Percentiles rank a stretch among this genome's conserved stretches.
These are phyloP conservation scores for Yamadazyma phyllophila DNA, from an alignment of 805 yeast species.

Conservation along the genomic window DNA sequence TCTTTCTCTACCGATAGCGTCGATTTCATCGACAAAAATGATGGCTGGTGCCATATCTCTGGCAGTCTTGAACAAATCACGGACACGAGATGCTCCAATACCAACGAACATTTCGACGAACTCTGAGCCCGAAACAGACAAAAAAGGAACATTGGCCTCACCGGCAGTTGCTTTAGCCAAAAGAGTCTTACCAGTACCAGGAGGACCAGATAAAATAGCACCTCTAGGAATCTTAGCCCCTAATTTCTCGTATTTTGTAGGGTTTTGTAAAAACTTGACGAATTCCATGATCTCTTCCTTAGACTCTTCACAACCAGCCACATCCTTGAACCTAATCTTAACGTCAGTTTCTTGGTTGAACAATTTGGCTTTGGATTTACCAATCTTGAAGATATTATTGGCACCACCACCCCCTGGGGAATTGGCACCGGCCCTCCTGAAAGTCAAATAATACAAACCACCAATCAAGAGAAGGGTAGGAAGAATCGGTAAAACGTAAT, in stretches of 20 bases:
- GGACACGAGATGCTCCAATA: conserved; percentile 97
- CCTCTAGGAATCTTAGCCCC: conserved; percentile 99
- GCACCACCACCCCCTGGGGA: conserved; percentile 72
- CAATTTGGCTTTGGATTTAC: conserved; percentile 85
- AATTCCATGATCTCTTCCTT: conserved; percentile 98
- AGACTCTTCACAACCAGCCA: conserved; percentile 97
- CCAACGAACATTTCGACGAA: conserved; percentile 99
- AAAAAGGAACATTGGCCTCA: conserved; percentile 97
- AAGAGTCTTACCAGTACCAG: conserved; percentile 98
- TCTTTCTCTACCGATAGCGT: conserved; percentile 95
- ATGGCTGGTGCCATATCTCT: conserved; percentile 93
- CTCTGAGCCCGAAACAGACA: conserved; percentile 95
- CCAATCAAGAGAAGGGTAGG: conserved; percentile 83
- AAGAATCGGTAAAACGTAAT: conserved; percentile 63
- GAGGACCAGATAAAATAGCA: conserved; percentile 95
- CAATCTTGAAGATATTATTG: conserved; percentile 79
- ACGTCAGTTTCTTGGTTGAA: conserved; percentile 92
- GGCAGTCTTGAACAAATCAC: conserved; percentile 90
- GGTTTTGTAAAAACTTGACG: conserved; percentile 88
- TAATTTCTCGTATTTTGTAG: conserved; percentile 81
- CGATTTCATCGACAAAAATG: conserved; percentile 97
- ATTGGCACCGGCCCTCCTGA: conserved; percentile 51
- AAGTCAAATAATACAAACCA: conserved; percentile 67
- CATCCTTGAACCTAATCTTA: conserved; percentile 86
- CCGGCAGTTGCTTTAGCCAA: conserved; percentile 99